Evolutionary conservation across 2,329 filamentous ascomycete species (phyloP), one percentile per base, ranked within the genome.

Genomic region (Botrytis aclada): DNA sequence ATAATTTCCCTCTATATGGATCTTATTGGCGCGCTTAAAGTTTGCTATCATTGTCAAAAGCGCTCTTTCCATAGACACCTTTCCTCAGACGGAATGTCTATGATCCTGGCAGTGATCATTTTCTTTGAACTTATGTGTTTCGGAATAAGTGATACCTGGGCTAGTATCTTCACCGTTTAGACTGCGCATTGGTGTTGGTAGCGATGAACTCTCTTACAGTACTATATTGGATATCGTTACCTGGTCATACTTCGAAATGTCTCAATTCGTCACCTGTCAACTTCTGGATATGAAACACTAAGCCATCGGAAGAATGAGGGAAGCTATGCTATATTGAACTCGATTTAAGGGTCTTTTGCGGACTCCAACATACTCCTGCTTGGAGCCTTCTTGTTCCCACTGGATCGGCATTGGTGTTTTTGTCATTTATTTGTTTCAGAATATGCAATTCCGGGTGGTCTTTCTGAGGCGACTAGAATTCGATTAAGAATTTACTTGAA

Each of bases 261-360:
- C 20, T 47, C 45, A 47, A 22, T 25, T 8, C 1, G 8, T 25
- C 18, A 47, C 45, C 20, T 47, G 0, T 47, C 45, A 22, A 20
- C 8, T 47, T 18, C 45, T 12, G 7, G 10, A 47, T 22, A 9
- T 3, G 8, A 12, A 47, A 47, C 4, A 8, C 3, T 25, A 20
- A 9, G 22, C 12, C 45, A 51, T 51, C 1, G 1, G 12, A 51
- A n/a, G 10, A n/a, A 0, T 51, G 9, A 14, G 10, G 10, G 1
- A 51, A n/a, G 47, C 10, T n/a, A 14, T n/a, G 4, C 4, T n/a
- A 5, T 51, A 4, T 51, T 51, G 5, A 16, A 5, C 25, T 54
- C 12, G 2, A 7, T 7, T 3, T 18, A 4, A 18, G 3, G 14
- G 14, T 29, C 14, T 3, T 6, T 51, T n/a, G 4, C 0, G 10